A percentile compares a stretch with the other conserved stretches of the same genome.
Evolutionary conservation across 257 asterid genomes (phyloP).

Genomic region (Schizonepeta tenuifolia): DNA sequence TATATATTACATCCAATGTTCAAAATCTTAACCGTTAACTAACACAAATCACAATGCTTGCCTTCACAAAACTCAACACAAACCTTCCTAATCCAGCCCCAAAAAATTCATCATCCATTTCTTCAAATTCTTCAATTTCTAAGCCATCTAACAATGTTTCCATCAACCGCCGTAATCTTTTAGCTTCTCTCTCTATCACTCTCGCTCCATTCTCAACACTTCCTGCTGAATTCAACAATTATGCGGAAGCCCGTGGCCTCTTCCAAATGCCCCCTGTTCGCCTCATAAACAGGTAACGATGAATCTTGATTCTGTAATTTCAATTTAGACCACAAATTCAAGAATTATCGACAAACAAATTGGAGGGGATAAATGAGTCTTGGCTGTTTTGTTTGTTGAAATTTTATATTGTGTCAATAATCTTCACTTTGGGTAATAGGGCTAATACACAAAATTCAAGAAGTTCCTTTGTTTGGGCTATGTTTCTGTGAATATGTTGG

Average conservation of each 20-base stretch:
- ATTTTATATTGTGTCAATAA: not conserved
- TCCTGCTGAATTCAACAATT: constrained; percentile 38
- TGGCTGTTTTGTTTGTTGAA: constrained; percentile 8
- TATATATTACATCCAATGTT: not conserved
- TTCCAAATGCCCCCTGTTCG: constrained; percentile 96
- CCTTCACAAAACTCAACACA: constrained; percentile 38
- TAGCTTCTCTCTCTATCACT: constrained; percentile 54
- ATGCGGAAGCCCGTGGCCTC: constrained; percentile 82
- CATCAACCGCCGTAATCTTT: constrained; percentile 61
- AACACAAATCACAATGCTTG: not conserved
- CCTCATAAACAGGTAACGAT: constrained; percentile 67
- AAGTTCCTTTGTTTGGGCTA: not conserved
- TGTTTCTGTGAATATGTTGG: not conserved
- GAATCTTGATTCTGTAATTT: not conserved
- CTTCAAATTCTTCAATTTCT: constrained; percentile 38
- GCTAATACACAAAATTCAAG: not conserved
- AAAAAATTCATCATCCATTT: constrained; percentile 20
- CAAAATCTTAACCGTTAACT: constrained; percentile 20
- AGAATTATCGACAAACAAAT: not conserved
- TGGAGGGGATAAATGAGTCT: not conserved
- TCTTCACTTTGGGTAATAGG: not conserved
- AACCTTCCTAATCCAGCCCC: constrained; percentile 31
- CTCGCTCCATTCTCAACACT: constrained; percentile 51
- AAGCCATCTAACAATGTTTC: constrained; percentile 13
- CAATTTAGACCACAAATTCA: not conserved